phyloP scores from a whole-genome alignment of 2,329 filamentous ascomycete genomes.

The Cytospora mali region DNA sequence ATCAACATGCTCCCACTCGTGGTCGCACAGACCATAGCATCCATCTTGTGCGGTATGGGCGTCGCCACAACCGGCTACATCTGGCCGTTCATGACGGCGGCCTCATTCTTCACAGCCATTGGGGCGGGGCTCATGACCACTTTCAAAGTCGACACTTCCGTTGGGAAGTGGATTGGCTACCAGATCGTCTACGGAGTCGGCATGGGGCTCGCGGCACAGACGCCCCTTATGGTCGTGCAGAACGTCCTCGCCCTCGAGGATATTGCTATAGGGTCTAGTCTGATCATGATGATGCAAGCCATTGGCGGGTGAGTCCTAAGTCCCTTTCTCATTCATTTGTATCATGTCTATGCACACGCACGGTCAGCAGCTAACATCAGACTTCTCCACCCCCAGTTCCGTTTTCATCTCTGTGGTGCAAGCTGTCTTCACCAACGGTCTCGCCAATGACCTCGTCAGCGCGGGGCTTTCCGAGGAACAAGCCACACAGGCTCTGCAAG shows the following conservation, averaged over 20 bases:
- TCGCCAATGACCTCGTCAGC: no score
- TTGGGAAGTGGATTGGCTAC: slow-evolving; percentile 49
- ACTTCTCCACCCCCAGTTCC: no score
- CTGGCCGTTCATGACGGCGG: slow-evolving; percentile 42
- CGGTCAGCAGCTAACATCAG: no score
- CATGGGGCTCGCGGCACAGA: slow-evolving; percentile 47
- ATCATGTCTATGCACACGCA: no score
- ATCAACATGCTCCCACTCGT: slow-evolving; percentile 47
- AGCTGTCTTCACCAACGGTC: slow-evolving; percentile 43
- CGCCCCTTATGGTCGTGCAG: slow-evolving; percentile 46
- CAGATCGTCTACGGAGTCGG: slow-evolving; percentile 52
- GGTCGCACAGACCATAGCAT: slow-evolving; percentile 41
- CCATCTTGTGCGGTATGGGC: slow-evolving; percentile 38
- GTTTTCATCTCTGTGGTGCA: slow-evolving; percentile 50
- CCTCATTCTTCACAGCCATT: slow-evolving; percentile 41
- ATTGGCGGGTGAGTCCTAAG: no score
- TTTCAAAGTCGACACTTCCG: slow-evolving; percentile 37
- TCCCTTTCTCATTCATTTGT: no score
- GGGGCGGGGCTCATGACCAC: slow-evolving; percentile 43
- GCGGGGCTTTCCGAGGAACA: no score
- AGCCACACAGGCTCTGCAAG: no score
- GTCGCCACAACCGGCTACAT: slow-evolving; percentile 39
- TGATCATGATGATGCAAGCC: slow-evolving; percentile 46
- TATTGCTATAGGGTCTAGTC: slow-evolving; percentile 43
- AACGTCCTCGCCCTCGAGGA: slow-evolving; percentile 38